Base-by-base conservation (phyloP, 192 early-diverging fungal species). In the Haplosporangium gracile region DNA sequence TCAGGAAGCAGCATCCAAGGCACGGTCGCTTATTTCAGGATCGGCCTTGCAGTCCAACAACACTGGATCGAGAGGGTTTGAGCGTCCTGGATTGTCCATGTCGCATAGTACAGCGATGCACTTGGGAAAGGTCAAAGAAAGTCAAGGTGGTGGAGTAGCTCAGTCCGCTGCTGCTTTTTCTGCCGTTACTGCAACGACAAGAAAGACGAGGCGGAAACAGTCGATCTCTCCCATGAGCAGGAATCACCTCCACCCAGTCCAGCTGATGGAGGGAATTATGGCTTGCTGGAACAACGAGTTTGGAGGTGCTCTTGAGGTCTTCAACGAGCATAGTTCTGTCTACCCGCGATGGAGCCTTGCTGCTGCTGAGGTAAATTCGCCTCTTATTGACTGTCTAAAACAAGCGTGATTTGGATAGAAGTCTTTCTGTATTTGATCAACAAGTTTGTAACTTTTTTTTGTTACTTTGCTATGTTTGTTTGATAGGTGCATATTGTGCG, bases 221-320 rank as follows among this genome's bases (percentile, higher is more conserved):
- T 47, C 72, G 2, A 71, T 81, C 34, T 70, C 79, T 11, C 70
- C 84, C 9, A 78, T 81, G 84, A 86, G 84, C 32, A 79, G 84
- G 3, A 57, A 77, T 34, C 84, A 86, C 9, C 57, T 86, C 47
- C 84, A 86, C 26, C 84, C 84, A 8, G 26, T 34, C 1, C 32
- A 69, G 20, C 43, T 86, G 45, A 80, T 53, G 9, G 84, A 86
- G 22, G 84, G 84, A 8, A 75, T 86, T 15, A 77, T 72, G 75
- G 84, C 84, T 5, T 76, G 71, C 26, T 89, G 88, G 88, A 89
- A 89, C 51, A 89, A 83, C 38, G 88, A 89, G 60, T 89, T 89
- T 69, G 75, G 51, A 42, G 71, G 51, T 20, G 84, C 88, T 16
- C 71, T 84, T 15, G 79, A 80, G 8, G 75, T 84, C 4, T 89